These are phyloP conservation scores for Aspergillus homomorphus DNA, from an alignment of 495 filamentous ascomycete genomes.

Conservation along the genomic window DNA sequence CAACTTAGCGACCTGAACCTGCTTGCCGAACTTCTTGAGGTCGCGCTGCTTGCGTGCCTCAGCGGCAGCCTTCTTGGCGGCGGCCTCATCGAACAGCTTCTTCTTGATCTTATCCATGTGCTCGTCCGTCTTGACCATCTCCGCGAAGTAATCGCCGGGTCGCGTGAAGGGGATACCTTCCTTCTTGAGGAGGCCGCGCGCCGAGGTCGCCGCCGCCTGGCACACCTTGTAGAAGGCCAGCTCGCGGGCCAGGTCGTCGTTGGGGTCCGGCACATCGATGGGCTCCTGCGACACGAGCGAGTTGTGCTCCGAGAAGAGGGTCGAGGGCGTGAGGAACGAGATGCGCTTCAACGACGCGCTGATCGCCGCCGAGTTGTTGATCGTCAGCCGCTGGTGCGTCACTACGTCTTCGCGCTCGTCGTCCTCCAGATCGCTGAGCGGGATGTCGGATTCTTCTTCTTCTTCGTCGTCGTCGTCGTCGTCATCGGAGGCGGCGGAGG, in stretches of 20 bases:
- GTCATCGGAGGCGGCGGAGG: too few relatives aligned
- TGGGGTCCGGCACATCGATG: slow-evolving; percentile 61
- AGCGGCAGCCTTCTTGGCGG: slow-evolving; percentile 82
- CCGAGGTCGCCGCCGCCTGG: slow-evolving; percentile 70
- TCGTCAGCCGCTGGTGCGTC: slow-evolving; percentile 88
- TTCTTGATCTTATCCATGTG: slow-evolving; percentile 95
- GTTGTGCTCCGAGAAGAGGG: slow-evolving; percentile 65
- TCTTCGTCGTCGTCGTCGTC: slow-evolving; percentile 47
- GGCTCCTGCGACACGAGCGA: slow-evolving; percentile 53
- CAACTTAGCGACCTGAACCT: slow-evolving; percentile 93
- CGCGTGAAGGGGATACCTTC: slow-evolving; percentile 82
- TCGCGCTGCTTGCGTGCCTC: slow-evolving; percentile 91
- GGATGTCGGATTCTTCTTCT: slow-evolving; percentile 61
- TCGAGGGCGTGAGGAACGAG: slow-evolving; percentile 54
- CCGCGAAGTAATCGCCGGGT: slow-evolving; percentile 92
- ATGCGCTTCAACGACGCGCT: slow-evolving; percentile 74
- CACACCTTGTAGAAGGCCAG: slow-evolving; percentile 91
- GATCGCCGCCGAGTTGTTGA: slow-evolving; percentile 92
- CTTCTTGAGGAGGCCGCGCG: slow-evolving; percentile 68
- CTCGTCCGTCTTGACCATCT: slow-evolving; percentile 98
- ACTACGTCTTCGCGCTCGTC: slow-evolving; percentile 82
- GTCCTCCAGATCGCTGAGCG: slow-evolving; percentile 78
- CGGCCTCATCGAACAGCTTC: slow-evolving; percentile 89
- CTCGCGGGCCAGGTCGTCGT: slow-evolving; percentile 87
- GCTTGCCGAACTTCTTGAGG: slow-evolving; percentile 98